Evolutionary conservation across 2,329 filamentous ascomycete species (phyloP), one percentile per base, ranked within the genome.

Genomic region (Nannizzia gypsea): DNA sequence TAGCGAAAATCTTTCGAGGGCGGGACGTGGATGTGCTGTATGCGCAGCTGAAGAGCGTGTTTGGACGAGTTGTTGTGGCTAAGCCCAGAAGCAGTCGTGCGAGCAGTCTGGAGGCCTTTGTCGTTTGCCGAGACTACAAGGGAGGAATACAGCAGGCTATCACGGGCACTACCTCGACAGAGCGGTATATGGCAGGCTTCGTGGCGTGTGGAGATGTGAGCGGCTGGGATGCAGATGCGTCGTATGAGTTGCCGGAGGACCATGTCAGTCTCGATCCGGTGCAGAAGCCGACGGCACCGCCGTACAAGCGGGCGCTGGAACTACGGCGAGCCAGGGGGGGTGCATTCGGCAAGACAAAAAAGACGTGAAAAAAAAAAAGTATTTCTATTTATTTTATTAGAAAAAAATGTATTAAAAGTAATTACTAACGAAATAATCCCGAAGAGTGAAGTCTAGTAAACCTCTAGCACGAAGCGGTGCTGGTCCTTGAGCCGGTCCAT

Each of bases 401-500:
- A 42, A 42, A 15, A 42, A 42, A 17, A 42, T n/a, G n/a, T n/a
- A 42, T n/a, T 42, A 42, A 20, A 17, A 17, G 31, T 5, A 42
- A 5, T 6, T n/a, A n/a, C 38, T 42, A 17, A 11, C 11, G 31
- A 5, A 5, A 42, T n/a, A 6, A n/a, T 42, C 38, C 15, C 6
- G 15, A n/a, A 42, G 38, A n/a, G n/a, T 34, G 31, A 5, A 6
- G 6, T 6, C 20, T 40, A 58, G 40, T 97, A 97, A 60, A 97
- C 93, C 78, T 99, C 93, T 59, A 99, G 81, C 58, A 99, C 92
- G 77, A 97, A 99, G 71, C 93, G 82, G 63, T 88, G 83, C 68
- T 90, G 87, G 73, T 99, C 93, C 87, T 99, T 99, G 68, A 99
- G 78, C 77, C 87, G 87, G 80, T 99, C 95, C 78, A 99, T 97